Percentiles rank a stretch among this genome's conserved stretches.
phyloP scores from a whole-genome alignment of 768 basidiomycete species.

The Daedaleopsis nitida region DNA sequence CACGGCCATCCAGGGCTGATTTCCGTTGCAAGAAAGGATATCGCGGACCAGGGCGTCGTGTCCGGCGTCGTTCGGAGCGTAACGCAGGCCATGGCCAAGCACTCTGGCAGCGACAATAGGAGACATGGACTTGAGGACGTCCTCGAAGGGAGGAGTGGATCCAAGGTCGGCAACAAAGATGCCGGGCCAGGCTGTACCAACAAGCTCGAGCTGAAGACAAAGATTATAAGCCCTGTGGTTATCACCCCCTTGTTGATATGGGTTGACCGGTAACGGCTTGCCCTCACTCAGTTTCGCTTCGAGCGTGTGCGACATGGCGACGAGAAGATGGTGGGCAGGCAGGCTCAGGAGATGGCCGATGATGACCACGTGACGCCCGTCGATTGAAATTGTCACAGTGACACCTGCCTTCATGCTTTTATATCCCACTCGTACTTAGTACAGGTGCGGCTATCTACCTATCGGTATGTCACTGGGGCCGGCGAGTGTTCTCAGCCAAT shows the following conservation, averaged over 20 bases:
- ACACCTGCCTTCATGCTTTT: no score
- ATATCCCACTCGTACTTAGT: no score
- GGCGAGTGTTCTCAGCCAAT: no score
- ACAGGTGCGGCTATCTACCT: no score
- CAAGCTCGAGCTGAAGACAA: not conserved
- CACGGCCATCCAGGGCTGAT: not conserved
- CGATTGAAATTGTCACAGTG: no score
- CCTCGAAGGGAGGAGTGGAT: no score
- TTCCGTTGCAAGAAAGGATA: constrained; percentile 4
- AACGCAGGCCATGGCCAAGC: constrained; percentile 8
- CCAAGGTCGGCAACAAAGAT: not conserved
- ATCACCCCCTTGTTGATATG: not conserved
- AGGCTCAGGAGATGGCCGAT: no score
- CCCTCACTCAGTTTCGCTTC: not conserved
- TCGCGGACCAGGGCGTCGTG: constrained; percentile 9
- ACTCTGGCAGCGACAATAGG: constrained; percentile 2
- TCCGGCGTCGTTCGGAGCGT: constrained; percentile 8
- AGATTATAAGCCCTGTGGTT: not conserved
- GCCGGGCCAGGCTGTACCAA: not conserved
- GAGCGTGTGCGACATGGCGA: not conserved
- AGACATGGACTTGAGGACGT: not conserved
- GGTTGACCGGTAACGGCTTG: not conserved
- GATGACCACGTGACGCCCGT: no score
- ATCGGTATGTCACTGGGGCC: no score
- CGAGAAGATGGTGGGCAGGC: no score